Base-by-base conservation (phyloP, 2,329 filamentous ascomycete genomes). In the Stagonosporopsis vannaccii region DNA sequence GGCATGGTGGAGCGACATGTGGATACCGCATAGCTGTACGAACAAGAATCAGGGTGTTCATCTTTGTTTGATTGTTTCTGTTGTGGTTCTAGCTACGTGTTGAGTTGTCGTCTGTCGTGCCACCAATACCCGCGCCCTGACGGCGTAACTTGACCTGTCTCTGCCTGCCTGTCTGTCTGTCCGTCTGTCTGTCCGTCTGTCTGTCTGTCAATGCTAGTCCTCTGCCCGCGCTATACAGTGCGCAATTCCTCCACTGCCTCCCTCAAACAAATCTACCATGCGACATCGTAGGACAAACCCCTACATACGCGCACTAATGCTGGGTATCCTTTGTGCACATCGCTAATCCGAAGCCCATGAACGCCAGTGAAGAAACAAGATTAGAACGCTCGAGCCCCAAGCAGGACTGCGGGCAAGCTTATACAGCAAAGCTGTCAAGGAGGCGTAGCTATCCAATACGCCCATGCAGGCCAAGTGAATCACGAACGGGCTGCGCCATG, bases 401-500 rank as follows among this genome's bases (percentile, higher is more conserved):
- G 20, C 3, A 15, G 19, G n/a, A 26, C 20, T 19, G 22, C n/a
- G 23, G 19, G 22, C 17, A 20, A 48, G 25, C 35, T 37, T 4
- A 25, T 9, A 7, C 28, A 30, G 25, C 40, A 20, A 6, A 13
- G 40, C 25, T 20, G 25, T 30, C 6, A 17, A 26, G 19, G 9
- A 42, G 12, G 13, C 32, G 19, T 15, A 17, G 22, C 20, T 50
- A 36, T 35, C 20, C 44, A 26, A 33, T 20, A 33, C 25, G 15
- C 30, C 19, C 20, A 12, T 25, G 28, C 49, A 41, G 30, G 32
- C 3, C 9, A 19, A 26, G 13, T 30, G 22, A 33, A 47, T n/a
- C 33, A 66, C 51, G 55, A 56, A 61, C 61, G 64, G 50, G 60
- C 63, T 65, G 37, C 17, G 56, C 58, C 44, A 51, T 47, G 52